A percentile compares a stretch with the other conserved stretches of the same genome.
Evolutionary conservation across 192 early-diverging fungal genomes (phyloP).

Genomic region (Coemansia sp.): DNA sequence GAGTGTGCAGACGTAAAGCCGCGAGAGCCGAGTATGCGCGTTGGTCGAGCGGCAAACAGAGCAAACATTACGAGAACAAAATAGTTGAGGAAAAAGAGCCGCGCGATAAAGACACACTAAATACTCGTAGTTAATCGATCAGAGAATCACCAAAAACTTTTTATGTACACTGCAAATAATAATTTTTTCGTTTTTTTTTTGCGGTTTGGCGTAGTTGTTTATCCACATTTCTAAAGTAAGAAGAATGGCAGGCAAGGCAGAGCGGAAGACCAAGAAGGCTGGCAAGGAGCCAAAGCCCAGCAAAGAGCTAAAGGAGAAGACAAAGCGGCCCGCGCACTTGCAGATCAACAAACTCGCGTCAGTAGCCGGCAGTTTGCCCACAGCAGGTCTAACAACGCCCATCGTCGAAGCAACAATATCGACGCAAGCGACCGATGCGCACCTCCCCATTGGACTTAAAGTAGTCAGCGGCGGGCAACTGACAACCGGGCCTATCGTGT

Average conservation of each 20-base stretch:
- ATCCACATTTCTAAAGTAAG: neutral
- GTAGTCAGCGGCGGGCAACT: conserved; percentile 42
- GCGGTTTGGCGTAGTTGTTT: neutral
- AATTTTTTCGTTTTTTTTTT: neutral
- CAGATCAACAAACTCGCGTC: conserved; percentile 5
- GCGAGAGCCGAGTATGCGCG: neutral
- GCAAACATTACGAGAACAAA: neutral
- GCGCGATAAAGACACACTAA: too few species aligned
- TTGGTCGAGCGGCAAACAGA: neutral
- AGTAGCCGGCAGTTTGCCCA: neutral
- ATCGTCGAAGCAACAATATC: conserved; percentile 26
- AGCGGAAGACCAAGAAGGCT: neutral
- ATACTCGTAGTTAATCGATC: neutral
- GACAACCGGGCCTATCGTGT: conserved; percentile 37
- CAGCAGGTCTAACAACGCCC: conserved; percentile 21
- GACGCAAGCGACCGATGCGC: conserved; percentile 19
- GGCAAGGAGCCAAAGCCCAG: neutral
- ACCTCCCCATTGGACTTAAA: conserved; percentile 33
- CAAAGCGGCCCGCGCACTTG: conserved; percentile 18
- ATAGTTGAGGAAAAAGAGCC: neutral
- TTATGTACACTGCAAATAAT: neutral
- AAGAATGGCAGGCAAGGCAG: conserved; percentile 9
- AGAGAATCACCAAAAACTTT: neutral
- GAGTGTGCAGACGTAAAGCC: neutral
- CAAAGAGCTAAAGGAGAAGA: neutral